Percentiles rank a stretch among this genome's conserved stretches.
Conservation (phyloP, 2,329 filamentous ascomycete genomes). For the Colletotrichum simmondsii region DNA sequence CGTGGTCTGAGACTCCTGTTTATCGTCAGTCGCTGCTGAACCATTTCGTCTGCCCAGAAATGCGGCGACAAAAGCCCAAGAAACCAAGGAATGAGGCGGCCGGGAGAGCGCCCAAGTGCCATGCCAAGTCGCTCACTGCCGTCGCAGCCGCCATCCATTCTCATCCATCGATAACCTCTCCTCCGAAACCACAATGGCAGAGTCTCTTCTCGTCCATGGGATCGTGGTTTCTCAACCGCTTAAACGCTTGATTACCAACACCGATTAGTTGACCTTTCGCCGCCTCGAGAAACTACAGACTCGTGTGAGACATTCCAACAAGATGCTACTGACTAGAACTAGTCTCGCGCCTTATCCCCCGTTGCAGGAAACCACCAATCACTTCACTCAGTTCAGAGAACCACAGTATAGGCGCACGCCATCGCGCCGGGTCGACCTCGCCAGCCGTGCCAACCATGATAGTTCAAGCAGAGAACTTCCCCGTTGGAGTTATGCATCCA, state of each 20-base stretch:
- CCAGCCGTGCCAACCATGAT: constrained; percentile 13
- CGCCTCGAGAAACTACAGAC: background rate
- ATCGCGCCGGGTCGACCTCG: background rate
- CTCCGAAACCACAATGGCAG: background rate
- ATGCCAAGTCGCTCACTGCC: background rate
- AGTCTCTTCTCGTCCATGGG: too few relatives aligned
- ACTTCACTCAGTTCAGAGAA: background rate
- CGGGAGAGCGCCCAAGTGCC: constrained; percentile 8
- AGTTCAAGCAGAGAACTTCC: background rate
- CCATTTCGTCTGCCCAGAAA: background rate
- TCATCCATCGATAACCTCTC: background rate
- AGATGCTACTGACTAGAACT: background rate
- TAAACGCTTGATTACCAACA: background rate
- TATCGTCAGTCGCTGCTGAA: background rate
- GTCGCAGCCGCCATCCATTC: background rate
- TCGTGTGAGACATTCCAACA: background rate
- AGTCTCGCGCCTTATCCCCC: background rate
- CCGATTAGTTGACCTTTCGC: background rate
- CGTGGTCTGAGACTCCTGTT: background rate
- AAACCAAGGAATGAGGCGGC: constrained; percentile 3
- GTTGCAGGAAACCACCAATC: background rate
- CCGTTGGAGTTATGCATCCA: constrained; percentile 6
- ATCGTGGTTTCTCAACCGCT: background rate
- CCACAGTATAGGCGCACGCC: background rate
- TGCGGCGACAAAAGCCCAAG: background rate